A percentile compares a stretch with the other conserved stretches of the same genome.
Conservation (phyloP, 495 filamentous ascomycete genomes). For the Polyplosphaeria fusca region DNA sequence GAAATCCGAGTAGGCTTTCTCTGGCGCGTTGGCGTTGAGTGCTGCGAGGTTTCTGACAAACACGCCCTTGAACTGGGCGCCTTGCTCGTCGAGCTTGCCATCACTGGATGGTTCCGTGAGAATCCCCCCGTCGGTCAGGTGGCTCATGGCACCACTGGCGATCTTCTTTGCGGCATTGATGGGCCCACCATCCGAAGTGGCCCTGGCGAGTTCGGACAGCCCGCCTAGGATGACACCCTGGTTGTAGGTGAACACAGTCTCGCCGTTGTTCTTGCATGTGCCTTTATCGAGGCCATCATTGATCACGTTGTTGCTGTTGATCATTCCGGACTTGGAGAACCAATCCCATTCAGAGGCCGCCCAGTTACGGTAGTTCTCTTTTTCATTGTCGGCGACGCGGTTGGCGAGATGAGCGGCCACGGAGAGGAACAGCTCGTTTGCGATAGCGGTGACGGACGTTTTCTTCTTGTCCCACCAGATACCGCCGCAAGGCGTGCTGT, state of each 20-base stretch:
- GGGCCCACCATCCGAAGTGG: conserved; percentile 46
- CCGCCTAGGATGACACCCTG: conserved; percentile 75
- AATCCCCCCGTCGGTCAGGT: conserved; percentile 58
- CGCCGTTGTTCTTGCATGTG: conserved; percentile 61
- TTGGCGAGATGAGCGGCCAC: conserved; percentile 56
- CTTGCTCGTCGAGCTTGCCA: conserved; percentile 46
- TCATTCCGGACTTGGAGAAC: conserved; percentile 64
- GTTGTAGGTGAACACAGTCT: conserved; percentile 71
- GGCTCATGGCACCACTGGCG: conserved; percentile 59
- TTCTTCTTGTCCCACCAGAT: conserved; percentile 32
- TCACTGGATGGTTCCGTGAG: conserved; percentile 50
- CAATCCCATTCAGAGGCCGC: conserved; percentile 63
- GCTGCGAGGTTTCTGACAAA: conserved; percentile 67
- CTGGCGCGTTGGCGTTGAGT: conserved; percentile 49
- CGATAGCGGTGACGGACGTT: conserved; percentile 38
- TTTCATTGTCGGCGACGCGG: conserved; percentile 46
- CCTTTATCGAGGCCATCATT: conserved; percentile 63
- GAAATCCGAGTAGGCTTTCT: conserved; percentile 48
- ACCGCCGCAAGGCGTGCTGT: conserved; percentile 22
- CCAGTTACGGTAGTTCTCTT: conserved; percentile 54
- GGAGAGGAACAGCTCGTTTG: conserved; percentile 34
- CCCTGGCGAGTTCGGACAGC: conserved; percentile 62
- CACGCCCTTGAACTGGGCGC: conserved; percentile 73
- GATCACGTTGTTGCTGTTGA: conserved; percentile 62
- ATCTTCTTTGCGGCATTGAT: conserved; percentile 54